These are phyloP conservation scores for Beta lomatogona DNA, from an alignment of 179 eudicot genomes.

Conservation along the genomic window DNA sequence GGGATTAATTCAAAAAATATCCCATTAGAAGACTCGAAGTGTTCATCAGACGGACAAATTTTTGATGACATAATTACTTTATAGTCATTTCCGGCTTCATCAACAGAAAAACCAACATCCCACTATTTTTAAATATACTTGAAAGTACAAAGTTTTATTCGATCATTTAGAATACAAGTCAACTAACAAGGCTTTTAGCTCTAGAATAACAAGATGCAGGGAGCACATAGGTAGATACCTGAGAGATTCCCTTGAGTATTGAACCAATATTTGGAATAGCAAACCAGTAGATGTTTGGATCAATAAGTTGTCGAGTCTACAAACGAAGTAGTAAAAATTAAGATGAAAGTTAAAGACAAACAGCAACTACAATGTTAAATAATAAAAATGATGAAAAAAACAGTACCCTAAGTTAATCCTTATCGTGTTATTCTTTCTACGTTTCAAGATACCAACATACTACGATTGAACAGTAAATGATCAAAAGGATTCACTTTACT, in stretches of 20 bases:
- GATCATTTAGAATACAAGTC: too few species aligned
- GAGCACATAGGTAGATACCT: too few species aligned
- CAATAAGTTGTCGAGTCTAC: conserved; percentile 92
- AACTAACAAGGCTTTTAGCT: too few species aligned
- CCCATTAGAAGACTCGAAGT: too few species aligned
- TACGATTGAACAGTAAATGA: conserved; percentile 2
- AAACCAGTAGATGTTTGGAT: conserved; percentile 89
- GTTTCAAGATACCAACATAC: background rate
- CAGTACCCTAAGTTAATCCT: background rate
- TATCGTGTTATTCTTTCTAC: background rate
- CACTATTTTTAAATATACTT: background rate
- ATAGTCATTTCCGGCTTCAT: too few species aligned
- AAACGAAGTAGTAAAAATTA: background rate
- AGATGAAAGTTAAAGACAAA: background rate
- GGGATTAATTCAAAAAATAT: too few species aligned
- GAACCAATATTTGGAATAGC: conserved; percentile 87
- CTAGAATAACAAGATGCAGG: too few species aligned
- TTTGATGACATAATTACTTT: background rate
- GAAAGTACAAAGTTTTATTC: background rate
- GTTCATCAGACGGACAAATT: too few species aligned
- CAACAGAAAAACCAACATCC: too few species aligned
- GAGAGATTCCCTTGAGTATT: conserved; percentile 63
- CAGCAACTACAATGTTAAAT: too few species aligned
- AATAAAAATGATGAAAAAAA: background rate
- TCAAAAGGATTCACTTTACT: conserved; percentile 30